These are phyloP conservation scores for Coemansia sp. DNA, from an alignment of 192 early-diverging fungal genomes.

Conservation along the genomic window DNA sequence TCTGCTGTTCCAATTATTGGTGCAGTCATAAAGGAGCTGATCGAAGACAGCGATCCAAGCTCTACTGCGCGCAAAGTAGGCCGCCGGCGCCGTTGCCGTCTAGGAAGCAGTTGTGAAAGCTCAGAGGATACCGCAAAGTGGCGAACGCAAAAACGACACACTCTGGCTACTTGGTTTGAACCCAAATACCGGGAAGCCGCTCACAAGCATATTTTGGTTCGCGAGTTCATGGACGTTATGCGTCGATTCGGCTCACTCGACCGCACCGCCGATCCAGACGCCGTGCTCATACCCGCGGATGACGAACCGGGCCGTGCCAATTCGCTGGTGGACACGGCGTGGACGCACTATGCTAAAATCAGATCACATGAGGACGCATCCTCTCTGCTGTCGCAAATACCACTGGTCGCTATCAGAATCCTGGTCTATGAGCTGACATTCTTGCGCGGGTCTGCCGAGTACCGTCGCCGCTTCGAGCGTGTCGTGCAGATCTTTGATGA, in stretches of 20 bases:
- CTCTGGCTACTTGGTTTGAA: neutral
- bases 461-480: conserved; percentile 19
- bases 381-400: conserved; percentile 22
- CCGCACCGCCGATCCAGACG: neutral
- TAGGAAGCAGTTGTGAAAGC: neutral
- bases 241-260: conserved; percentile 10
- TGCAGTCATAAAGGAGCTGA: neutral
- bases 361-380: conserved; percentile 10
- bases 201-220: conserved; percentile 31
- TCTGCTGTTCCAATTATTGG: neutral
- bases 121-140: neutral
- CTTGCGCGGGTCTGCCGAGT: conserved; percentile 14
- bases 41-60: neutral
- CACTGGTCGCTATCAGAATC: conserved; percentile 10
- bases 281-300: neutral
- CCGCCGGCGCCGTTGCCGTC: neutral
- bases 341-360: conserved; percentile 39
- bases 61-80: neutral
- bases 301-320: neutral
- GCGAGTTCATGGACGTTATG: conserved; percentile 23
- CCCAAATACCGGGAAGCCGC: neutral
- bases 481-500: conserved; percentile 34
- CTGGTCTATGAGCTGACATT: conserved; percentile 38
- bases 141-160: neutral
- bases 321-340: conserved; percentile 17